A percentile compares a stretch with the other conserved stretches of the same genome.
phyloP scores from a whole-genome alignment of 805 yeast genomes.

The Starmerella sirachaensis region DNA sequence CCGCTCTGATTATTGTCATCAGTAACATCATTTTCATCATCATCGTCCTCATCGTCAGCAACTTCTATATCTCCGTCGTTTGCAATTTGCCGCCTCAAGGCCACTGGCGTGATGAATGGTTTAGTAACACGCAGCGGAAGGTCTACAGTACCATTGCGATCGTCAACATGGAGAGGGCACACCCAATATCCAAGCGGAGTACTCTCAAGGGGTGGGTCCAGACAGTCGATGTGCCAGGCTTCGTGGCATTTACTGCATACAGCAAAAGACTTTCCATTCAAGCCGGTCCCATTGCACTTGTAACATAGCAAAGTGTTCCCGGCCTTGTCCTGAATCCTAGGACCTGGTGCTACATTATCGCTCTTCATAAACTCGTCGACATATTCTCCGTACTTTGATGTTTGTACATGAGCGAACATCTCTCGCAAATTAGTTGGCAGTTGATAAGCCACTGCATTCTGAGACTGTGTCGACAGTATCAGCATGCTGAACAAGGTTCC shows the following conservation, averaged over 20 bases:
- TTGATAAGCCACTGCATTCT: slow-evolving; percentile 54
- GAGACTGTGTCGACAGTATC: slow-evolving; percentile 42
- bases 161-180: slow-evolving; percentile 19
- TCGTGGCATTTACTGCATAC: slow-evolving; percentile 74
- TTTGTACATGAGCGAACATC: slow-evolving; percentile 55
- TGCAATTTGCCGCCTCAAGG: slow-evolving; percentile 38
- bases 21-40: slow-evolving; percentile 25
- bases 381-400: slow-evolving; percentile 62
- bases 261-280: slow-evolving; percentile 66
- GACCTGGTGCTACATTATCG: slow-evolving; percentile 7
- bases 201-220: slow-evolving; percentile 16
- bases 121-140: slow-evolving; percentile 33
- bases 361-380: slow-evolving; percentile 35
- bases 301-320: slow-evolving; percentile 65
- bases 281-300: slow-evolving; percentile 61
- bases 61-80: slow-evolving; percentile 54
- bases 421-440: slow-evolving; percentile 63
- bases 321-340: slow-evolving; percentile 45
- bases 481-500: slow-evolving; percentile 43
- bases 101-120: slow-evolving; percentile 45
- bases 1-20: slow-evolving; percentile 28
- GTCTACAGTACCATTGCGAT: slow-evolving; percentile 1
- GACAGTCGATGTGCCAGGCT: slow-evolving; percentile 22
- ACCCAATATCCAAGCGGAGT: slow-evolving; percentile 19
- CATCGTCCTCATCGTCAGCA: slow-evolving; percentile 32